Evolutionary conservation across 1,139 yeast species (phyloP).

Genomic region (Taiozyma sp.): DNA sequence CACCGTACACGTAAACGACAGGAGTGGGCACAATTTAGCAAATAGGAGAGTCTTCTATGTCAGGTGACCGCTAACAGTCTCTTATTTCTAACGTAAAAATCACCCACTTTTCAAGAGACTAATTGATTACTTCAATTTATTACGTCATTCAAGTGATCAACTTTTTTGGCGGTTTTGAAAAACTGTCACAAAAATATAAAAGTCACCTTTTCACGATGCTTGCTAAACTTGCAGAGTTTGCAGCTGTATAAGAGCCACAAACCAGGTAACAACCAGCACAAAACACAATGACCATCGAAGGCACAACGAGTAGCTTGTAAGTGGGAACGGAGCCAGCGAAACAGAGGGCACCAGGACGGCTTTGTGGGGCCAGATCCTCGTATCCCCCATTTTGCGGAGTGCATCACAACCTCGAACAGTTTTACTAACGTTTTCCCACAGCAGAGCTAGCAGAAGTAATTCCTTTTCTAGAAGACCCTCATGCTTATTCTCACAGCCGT

Average conservation of each 20-base stretch:
- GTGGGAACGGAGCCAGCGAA: background rate
- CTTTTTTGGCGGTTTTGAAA: too few species aligned
- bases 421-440: conserved; percentile 1
- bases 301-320: conserved; percentile 1
- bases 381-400: background rate
- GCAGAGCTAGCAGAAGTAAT: conserved; percentile 4
- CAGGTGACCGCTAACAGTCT: too few species aligned
- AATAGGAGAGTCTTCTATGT: too few species aligned
- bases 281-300: conserved; percentile 7
- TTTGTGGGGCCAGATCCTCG: background rate
- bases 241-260: background rate
- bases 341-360: background rate
- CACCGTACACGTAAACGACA: too few species aligned
- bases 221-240: background rate
- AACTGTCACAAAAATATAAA: background rate
- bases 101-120: background rate
- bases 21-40: too few species aligned
- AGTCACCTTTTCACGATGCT: background rate
- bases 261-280: background rate
- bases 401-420: background rate
- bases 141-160: background rate
- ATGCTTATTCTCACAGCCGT: conserved; percentile 17
- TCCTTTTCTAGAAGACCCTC: conserved; percentile 13
- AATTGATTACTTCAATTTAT: background rate
- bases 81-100: background rate